Evolutionary conservation across 352 stramenopile genomes (phyloP).

Genomic region (Pythium aristosporum): DNA sequence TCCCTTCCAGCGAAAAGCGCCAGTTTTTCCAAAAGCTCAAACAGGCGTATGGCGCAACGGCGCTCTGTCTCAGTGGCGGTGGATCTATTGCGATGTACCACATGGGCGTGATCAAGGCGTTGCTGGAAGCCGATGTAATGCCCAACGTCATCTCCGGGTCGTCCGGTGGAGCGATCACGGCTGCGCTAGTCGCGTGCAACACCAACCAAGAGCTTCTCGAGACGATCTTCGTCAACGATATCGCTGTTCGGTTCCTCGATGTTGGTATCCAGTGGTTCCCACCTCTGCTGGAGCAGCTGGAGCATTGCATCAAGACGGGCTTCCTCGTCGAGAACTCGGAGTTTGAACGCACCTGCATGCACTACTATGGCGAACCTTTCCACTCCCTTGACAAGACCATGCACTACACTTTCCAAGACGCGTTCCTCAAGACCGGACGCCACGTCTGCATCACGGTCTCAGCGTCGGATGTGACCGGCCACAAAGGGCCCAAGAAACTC

Average conservation of each 20-base stretch:
- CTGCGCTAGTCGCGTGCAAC: conserved; percentile 83
- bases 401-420: conserved; percentile 93
- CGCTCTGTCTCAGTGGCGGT: conserved; percentile 90
- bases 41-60: conserved; percentile 88
- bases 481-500: conserved; percentile 24
- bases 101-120: conserved; percentile 88
- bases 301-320: conserved; percentile 85
- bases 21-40: conserved; percentile 59
- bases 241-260: conserved; percentile 55
- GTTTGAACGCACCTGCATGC: conserved; percentile 86
- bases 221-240: conserved; percentile 48
- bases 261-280: conserved; percentile 78
- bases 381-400: conserved; percentile 42
- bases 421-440: conserved; percentile 90
- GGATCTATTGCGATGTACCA: conserved; percentile 95
- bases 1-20: conserved; percentile 44
- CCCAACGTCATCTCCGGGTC: conserved; percentile 93
- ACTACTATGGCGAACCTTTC: conserved; percentile 88
- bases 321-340: conserved; percentile 85
- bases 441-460: conserved; percentile 95
- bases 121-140: conserved; percentile 85
- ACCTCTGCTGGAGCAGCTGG: conserved; percentile 78
- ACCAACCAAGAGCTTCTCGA: conserved; percentile 78
- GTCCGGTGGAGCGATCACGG: conserved; percentile 90
- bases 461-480: conserved; percentile 60